Evolutionary conservation across 2,329 filamentous ascomycete genomes (phyloP).

Genomic region (Paecilomyces dactylethromorphus): DNA sequence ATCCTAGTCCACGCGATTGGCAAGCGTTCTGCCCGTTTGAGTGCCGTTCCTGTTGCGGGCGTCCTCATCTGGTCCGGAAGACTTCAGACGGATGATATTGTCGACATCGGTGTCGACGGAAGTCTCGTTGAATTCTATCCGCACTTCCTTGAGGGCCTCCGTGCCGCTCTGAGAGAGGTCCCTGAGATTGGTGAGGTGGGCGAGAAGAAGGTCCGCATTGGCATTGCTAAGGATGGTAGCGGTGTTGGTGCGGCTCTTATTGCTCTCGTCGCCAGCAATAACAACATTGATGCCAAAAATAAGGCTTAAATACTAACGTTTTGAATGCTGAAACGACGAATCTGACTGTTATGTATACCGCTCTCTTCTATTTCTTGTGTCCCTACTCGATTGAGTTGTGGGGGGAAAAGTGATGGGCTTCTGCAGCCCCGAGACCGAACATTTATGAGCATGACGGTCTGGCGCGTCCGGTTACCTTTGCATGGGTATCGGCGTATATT

Average conservation of each 20-base stretch:
- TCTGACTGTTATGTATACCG: background rate
- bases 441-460: background rate
- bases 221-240: slow-evolving; percentile 93
- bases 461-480: background rate
- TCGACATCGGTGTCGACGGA: slow-evolving; percentile 92
- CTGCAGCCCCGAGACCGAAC: background rate
- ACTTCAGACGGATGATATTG: slow-evolving; percentile 60
- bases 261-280: slow-evolving; percentile 70
- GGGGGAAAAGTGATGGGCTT: background rate
- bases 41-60: slow-evolving; percentile 80
- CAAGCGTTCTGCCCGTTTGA: slow-evolving; percentile 78
- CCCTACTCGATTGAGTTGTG: background rate
- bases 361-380: background rate
- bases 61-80: slow-evolving; percentile 75
- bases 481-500: background rate
- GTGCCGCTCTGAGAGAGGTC: slow-evolving; percentile 71
- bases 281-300: background rate
- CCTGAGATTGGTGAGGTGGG: slow-evolving; percentile 70
- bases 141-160: slow-evolving; percentile 79
- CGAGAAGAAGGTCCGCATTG: slow-evolving; percentile 83
- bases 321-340: background rate
- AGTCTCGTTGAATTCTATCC: slow-evolving; percentile 95
- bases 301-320: background rate
- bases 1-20: slow-evolving; percentile 75
- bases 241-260: slow-evolving; percentile 94